Evolutionary conservation across 1,284 basidiomycete genomes (phyloP), one percentile per base, ranked within the genome.

Genomic region (Mycena citricolor): DNA sequence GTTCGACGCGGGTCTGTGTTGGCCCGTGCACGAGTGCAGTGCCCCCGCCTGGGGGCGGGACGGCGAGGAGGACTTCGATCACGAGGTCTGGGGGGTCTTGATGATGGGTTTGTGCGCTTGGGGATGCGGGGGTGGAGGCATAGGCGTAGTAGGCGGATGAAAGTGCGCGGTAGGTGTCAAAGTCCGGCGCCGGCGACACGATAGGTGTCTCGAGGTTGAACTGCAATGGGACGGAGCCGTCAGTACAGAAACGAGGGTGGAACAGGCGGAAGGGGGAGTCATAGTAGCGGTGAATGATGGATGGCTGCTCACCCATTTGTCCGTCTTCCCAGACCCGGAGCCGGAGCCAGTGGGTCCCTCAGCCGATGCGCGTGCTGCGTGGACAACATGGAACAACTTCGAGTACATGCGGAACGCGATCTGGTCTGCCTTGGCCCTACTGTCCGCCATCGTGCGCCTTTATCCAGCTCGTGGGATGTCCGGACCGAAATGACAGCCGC

Each of bases 371-470:
- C 86, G 70, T 13, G 85, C 84, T 63, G 86, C 69, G 61, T 81
- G 73, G 53, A 90, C 71, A 55, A 86, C 75, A 56, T 83, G 77
- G 59, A 76, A 78, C 48, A 89, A 78, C 70, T 90, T 90, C 42
- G 79, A 76, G 67, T 86, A 89, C 65, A 87, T 80, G 60, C 81
- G 79, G 64, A 83, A 79, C 43, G 83, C 82, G 60, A 90, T 89
- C 72, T 88, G 85, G 74, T 90, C 85, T 53, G 85, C 82, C 71
- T 80, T 87, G 63, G 77, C 76, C 55, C 68, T 72, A 64, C 44
- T 42, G 16, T 38, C 30, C 2, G 45, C 23, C 49, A 47, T 51
- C 42, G 12, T 6, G 33, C n/a, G n/a, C n/a, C n/a, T n/a, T n/a
- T n/a, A n/a, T n/a, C n/a, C n/a, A n/a, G n/a, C n/a, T n/a, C n/a